A percentile compares a stretch with the other conserved stretches of the same genome.
Conservation (phyloP, 352 stramenopile genomes). For the Phytophthora hybrid region DNA sequence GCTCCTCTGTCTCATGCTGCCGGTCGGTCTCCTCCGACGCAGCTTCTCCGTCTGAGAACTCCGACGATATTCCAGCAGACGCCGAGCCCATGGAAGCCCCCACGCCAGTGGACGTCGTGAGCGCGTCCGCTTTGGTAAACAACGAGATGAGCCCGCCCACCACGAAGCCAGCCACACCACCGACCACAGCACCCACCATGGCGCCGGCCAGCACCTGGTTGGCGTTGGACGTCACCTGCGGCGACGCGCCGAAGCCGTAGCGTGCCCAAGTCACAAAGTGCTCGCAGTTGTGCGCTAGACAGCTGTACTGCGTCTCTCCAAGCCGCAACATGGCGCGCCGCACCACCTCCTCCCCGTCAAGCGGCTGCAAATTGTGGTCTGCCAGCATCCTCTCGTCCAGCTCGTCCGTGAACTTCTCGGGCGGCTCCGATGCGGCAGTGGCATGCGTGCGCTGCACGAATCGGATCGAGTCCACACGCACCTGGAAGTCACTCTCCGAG, state of each 20-base stretch:
- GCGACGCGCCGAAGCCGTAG: constrained; percentile 64
- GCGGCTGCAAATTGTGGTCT: constrained; percentile 49
- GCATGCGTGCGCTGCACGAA: constrained; percentile 36
- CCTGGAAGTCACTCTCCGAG: constrained; percentile 49
- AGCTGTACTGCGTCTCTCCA: constrained; percentile 65
- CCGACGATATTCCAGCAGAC: background rate
- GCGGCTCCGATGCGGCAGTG: constrained; percentile 7
- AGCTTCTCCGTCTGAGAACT: constrained; percentile 12
- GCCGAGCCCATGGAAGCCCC: background rate
- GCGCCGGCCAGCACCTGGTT: constrained; percentile 71
- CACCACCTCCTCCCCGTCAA: constrained; percentile 55
- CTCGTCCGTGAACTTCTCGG: constrained; percentile 51
- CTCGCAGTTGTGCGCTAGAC: constrained; percentile 71
- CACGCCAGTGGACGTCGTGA: constrained; percentile 51
- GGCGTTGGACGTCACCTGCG: constrained; percentile 61
- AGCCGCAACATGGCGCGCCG: constrained; percentile 56
- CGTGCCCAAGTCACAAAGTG: constrained; percentile 83
- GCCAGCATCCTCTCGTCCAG: constrained; percentile 64
- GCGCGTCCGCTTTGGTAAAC: constrained; percentile 64
- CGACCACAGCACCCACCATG: constrained; percentile 67
- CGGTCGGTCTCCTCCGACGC: constrained; percentile 24
- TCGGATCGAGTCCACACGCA: constrained; percentile 71
- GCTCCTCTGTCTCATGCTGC: constrained; percentile 24
- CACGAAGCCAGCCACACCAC: constrained; percentile 65
- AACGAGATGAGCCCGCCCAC: constrained; percentile 68